Base-by-base conservation (phyloP, 441 rosid genomes). In the Capsella rubella region DNA sequence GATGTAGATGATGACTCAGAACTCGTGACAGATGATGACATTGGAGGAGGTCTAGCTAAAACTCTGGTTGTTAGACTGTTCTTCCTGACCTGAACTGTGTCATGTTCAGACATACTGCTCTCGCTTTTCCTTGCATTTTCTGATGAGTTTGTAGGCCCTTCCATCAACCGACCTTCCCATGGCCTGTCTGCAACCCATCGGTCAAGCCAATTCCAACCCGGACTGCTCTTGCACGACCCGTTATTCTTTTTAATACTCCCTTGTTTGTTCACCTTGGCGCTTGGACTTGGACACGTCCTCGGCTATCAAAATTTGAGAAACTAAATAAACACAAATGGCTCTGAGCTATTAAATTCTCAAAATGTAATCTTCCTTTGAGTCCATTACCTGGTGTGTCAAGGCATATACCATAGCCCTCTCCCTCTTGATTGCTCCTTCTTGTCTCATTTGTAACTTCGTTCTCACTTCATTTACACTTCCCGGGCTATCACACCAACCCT, bases 351-450 rank as follows among this genome's bases (percentile, higher is more conserved):
- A 29, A 49, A 16, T 45, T 12, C 31, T 45, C n/a, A 28, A 46
- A 55, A 10, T 29, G 11, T 59, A 18, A 46, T 31, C 11, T 43
- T 31, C 51, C 10, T 67, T 3, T 2, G 4, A 7, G 14, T 50
- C 60, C 37, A 54, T 53, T 61, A 95, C 99, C 96, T 87, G 90
- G 74, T 89, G 87, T 39, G 84, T 82, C 37, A 81, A 73, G 31
- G 88, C 78, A 59, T 95, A 91, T 4, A 90, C 95, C 77, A 80
- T 82, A 70, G 96, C 95, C 81, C 98, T 89, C 76, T 95, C 97
- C 83, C 97, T 91, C 84, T 91, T 90, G 34, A 91, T 78, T 55
- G 87, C 88, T 64, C 87, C 96, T 80, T 88, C 91, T 81, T 84
- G 97, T 78, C 81, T 91, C 90, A 85, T 76, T 37, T 85, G 85